phyloP scores from a whole-genome alignment of 768 basidiomycete species.

The Hypholoma sublateritium region DNA sequence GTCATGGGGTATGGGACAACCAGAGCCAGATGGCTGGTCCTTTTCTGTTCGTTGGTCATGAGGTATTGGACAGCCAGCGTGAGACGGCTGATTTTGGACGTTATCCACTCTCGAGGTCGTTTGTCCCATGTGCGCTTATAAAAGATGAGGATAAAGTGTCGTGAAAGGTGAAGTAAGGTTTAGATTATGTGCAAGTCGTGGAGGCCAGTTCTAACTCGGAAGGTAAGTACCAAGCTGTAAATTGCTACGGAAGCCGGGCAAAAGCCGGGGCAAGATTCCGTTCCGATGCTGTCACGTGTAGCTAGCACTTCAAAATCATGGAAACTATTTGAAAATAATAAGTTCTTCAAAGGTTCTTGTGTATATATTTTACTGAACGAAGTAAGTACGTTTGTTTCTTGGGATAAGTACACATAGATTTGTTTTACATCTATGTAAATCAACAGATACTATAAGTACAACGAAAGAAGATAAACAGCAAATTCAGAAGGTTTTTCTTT shows the following conservation, averaged over 20 bases:
- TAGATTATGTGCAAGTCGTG: neutral
- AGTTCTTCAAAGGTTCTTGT: too few relatives aligned
- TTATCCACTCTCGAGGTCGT: neutral
- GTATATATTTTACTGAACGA: too few relatives aligned
- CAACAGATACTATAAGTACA: too few relatives aligned
- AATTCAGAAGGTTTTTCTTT: conserved; percentile 1
- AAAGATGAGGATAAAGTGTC: neutral
- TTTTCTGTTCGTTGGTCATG: conserved; percentile 25
- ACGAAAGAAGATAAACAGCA: too few relatives aligned
- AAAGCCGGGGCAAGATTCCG: neutral
- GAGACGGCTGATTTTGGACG: neutral
- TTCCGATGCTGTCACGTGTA: neutral
- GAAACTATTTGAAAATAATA: too few relatives aligned
- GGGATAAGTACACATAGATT: too few relatives aligned
- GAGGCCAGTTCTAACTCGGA: too few relatives aligned
- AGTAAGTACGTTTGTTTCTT: too few relatives aligned
- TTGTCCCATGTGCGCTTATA: neutral
- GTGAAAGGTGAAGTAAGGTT: neutral
- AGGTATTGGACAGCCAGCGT: conserved; percentile 40
- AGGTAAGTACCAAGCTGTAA: neutral
- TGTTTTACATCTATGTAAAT: too few relatives aligned
- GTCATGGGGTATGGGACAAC: conserved; percentile 43
- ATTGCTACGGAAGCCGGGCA: neutral
- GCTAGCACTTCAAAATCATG: too few relatives aligned
- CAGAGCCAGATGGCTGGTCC: conserved; percentile 18